A percentile compares a stretch with the other conserved stretches of the same genome.
Evolutionary conservation across 306 rosid genomes (phyloP).

Genomic region (Notholithocarpus densiflorus): DNA sequence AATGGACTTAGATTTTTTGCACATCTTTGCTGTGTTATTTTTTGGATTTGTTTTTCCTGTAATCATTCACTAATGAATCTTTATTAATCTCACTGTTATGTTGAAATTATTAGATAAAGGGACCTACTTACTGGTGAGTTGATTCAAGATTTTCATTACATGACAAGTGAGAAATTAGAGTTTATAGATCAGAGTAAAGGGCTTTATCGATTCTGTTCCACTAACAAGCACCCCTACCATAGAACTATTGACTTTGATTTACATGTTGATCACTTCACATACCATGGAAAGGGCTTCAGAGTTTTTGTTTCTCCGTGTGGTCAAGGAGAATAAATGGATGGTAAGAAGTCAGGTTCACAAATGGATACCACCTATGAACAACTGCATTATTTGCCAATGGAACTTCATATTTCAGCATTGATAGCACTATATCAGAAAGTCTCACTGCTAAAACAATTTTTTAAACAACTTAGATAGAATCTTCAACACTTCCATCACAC

Average conservation of each 20-base stretch:
- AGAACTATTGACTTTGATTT: conserved; percentile 79
- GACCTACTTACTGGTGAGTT: conserved; percentile 68
- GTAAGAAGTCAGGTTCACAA: too few species aligned
- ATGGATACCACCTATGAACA: too few species aligned
- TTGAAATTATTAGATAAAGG: conserved; percentile 58
- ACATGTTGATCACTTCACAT: conserved; percentile 73
- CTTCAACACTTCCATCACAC: too few species aligned
- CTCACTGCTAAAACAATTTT: too few species aligned
- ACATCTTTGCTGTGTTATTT: background rate
- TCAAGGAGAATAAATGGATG: background rate
- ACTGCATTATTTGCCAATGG: too few species aligned
- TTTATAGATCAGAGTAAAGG: conserved; percentile 60
- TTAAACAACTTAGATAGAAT: too few species aligned
- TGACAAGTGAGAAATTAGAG: conserved; percentile 52
- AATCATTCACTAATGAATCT: conserved; percentile 1
- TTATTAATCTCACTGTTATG: background rate
- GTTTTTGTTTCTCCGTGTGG: background rate
- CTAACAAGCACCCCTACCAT: conserved; percentile 74
- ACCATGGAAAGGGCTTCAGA: background rate
- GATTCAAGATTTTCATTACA: conserved; percentile 61
- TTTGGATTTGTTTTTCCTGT: background rate
- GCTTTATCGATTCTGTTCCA: conserved; percentile 69
- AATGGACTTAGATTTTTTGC: background rate
- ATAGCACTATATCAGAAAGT: too few species aligned
- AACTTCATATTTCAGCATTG: too few species aligned